Evolutionary conservation across 495 filamentous ascomycete genomes (phyloP).

Genomic region (Wilcoxina mikolae): DNA sequence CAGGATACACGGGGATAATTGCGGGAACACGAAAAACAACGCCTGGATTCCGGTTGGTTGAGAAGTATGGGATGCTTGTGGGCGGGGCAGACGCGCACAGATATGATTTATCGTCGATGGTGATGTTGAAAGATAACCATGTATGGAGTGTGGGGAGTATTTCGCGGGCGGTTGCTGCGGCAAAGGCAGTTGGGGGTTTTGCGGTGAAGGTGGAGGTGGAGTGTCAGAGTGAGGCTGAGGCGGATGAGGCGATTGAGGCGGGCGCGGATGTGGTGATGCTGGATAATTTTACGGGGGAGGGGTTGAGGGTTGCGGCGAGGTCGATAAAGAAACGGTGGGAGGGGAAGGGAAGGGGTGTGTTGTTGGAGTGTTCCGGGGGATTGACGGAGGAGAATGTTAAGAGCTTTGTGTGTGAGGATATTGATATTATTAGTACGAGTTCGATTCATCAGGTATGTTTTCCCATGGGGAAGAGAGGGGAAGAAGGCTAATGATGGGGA

Average conservation of each 20-base stretch:
- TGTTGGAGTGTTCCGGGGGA: conserved; percentile 87
- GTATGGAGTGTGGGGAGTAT: conserved; percentile 81
- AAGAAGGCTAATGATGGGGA: conserved; percentile 13
- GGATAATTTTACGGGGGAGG: conserved; percentile 77
- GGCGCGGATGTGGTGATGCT: conserved; percentile 95
- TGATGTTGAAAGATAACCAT: conserved; percentile 98
- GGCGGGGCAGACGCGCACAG: conserved; percentile 84
- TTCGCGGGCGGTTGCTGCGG: conserved; percentile 63
- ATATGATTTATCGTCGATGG: conserved; percentile 85
- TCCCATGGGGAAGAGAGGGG: neutral
- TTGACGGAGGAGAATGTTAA: conserved; percentile 72
- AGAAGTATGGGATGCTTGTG: conserved; percentile 95
- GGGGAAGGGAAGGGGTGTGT: conserved; percentile 44
- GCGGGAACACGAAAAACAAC: conserved; percentile 94
- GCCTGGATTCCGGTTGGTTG: conserved; percentile 84
- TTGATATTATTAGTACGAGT: conserved; percentile 90
- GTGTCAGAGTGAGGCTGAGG: conserved; percentile 71
- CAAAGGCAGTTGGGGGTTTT: conserved; percentile 75
- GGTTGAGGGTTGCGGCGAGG: conserved; percentile 52
- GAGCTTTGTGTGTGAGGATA: conserved; percentile 65
- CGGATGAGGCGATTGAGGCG: conserved; percentile 74
- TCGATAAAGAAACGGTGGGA: conserved; percentile 64
- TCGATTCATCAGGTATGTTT: conserved; percentile 69
- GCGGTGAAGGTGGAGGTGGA: conserved; percentile 91
- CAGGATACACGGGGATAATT: conserved; percentile 68